Conservation (phyloP, 768 basidiomycete species). For the Termitomyces sp. region DNA sequence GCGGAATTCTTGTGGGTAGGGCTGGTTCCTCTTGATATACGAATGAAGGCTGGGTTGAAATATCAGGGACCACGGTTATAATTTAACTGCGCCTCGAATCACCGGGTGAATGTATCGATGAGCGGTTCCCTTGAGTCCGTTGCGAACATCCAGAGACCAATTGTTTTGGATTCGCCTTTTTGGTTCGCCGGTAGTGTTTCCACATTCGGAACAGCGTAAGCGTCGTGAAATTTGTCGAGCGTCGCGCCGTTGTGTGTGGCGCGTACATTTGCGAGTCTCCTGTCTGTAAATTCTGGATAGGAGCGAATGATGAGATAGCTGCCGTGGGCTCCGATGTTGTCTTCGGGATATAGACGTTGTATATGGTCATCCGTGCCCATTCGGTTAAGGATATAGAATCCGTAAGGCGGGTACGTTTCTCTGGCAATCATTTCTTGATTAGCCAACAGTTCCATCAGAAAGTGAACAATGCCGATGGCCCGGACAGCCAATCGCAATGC, state of each 20-base stretch:
- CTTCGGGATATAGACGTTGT: constrained; percentile 72
- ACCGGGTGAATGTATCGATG: constrained; percentile 32
- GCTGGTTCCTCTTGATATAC: constrained; percentile 55
- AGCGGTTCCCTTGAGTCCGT: constrained; percentile 67
- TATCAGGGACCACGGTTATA: constrained; percentile 1
- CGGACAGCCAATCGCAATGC: no score
- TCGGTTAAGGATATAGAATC: constrained; percentile 81
- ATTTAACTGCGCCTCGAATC: constrained; percentile 5
- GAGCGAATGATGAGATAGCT: constrained; percentile 70
- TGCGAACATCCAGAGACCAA: constrained; percentile 74
- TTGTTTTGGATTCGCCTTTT: constrained; percentile 52
- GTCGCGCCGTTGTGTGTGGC: constrained; percentile 25
- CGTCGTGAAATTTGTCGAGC: constrained; percentile 43
- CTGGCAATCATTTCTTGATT: constrained; percentile 30
- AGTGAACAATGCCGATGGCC: neutral
- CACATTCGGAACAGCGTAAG: constrained; percentile 41
- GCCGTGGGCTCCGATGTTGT: constrained; percentile 58
- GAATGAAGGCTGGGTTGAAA: constrained; percentile 45
- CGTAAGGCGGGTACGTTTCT: constrained; percentile 75
- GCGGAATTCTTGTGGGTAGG: constrained; percentile 68
- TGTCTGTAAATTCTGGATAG: constrained; percentile 62
- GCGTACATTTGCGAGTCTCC: constrained; percentile 35
- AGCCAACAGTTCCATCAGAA: neutral
- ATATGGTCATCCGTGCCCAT: constrained; percentile 76
- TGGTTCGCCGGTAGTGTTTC: constrained; percentile 39